Evolutionary conservation across 2,329 filamentous ascomycete genomes (phyloP), one percentile per base, ranked within the genome.

Genomic region (Nemania sp.): DNA sequence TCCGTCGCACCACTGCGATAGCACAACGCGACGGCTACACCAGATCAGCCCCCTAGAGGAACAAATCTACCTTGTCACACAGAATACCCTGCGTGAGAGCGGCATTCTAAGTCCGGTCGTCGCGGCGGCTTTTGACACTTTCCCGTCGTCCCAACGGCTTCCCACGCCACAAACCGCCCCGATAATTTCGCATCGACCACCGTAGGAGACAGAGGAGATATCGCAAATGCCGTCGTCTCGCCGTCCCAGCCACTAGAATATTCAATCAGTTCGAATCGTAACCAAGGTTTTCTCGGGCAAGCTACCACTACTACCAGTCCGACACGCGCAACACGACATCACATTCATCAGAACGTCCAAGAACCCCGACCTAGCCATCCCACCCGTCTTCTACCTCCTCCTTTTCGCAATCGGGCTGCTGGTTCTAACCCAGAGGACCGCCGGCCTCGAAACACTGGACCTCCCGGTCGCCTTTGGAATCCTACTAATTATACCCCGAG

Each of bases 401-500:
- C 84, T 71, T 86, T 87, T 73, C 83, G 82, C 69, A 83, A 75
- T 70, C 81, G 79, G 70, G 78, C 80, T 35, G 76, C 77, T 51
- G 65, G 73, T 20, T 70, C 74, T 45, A 69, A 75, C 29, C 65
- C 70, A 7, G 63, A 72, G 22, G 75, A 77, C 27, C 78, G 72
- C 35, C 79, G 81, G 27, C 77, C 80, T 55, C 80, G 79, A 60
- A 82, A 80, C 32, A 79, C 82, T 32, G 81, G 72, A 32, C 60
- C 82, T 4, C 80, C 85, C 24, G 83, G 84, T 53, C 85, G 86
- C 41, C 85, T 89, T 71, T 89, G 87, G 87, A 89, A 89, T 73
- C 87, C 87, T 26, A 85, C 85, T 66, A 89, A 89, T 75, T 89
- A 86, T 27, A 88, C 87, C 2, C 86, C 86, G 52, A 82, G 86